These are phyloP conservation scores for Ustilago cynodontis DNA, from an alignment of 1,284 basidiomycete species.

Conservation along the genomic window DNA sequence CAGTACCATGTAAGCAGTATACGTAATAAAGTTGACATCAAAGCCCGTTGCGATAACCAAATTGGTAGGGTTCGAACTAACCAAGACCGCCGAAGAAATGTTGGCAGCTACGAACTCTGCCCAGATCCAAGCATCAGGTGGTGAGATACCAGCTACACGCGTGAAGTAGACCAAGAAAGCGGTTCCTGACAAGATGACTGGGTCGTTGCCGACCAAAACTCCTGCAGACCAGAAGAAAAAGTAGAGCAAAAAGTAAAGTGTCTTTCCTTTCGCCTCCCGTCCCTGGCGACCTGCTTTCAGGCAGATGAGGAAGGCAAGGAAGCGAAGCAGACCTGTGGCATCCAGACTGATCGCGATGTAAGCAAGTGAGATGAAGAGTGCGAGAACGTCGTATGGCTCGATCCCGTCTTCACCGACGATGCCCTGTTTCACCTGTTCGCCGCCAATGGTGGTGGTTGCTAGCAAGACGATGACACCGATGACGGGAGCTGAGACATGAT, in stretches of 20 bases:
- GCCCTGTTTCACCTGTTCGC: conserved; percentile 77
- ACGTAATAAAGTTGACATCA: conserved; percentile 62
- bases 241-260: conserved; percentile 83
- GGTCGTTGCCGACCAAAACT: conserved; percentile 83
- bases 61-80: conserved; percentile 71
- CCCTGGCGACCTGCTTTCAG: conserved; percentile 54
- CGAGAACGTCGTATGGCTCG: conserved; percentile 91
- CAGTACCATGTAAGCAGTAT: conserved; percentile 67
- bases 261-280: conserved; percentile 70
- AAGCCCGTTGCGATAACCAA: conserved; percentile 70
- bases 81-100: conserved; percentile 74
- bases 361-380: conserved; percentile 89
- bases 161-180: conserved; percentile 89
- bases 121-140: conserved; percentile 78
- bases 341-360: conserved; percentile 95
- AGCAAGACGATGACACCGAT: conserved; percentile 83
- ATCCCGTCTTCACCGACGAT: conserved; percentile 80
- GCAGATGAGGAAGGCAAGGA: conserved; percentile 75
- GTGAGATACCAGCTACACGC: conserved; percentile 76
- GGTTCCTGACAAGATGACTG: conserved; percentile 75
- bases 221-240: conserved; percentile 83
- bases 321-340: conserved; percentile 85
- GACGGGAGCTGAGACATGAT: conserved; percentile 74
- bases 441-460: conserved; percentile 79
- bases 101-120: conserved; percentile 83